Evolutionary conservation across 2,329 filamentous ascomycete species (phyloP), one percentile per base, ranked within the genome.

Genomic region (Ceratocystis albifundus): DNA sequence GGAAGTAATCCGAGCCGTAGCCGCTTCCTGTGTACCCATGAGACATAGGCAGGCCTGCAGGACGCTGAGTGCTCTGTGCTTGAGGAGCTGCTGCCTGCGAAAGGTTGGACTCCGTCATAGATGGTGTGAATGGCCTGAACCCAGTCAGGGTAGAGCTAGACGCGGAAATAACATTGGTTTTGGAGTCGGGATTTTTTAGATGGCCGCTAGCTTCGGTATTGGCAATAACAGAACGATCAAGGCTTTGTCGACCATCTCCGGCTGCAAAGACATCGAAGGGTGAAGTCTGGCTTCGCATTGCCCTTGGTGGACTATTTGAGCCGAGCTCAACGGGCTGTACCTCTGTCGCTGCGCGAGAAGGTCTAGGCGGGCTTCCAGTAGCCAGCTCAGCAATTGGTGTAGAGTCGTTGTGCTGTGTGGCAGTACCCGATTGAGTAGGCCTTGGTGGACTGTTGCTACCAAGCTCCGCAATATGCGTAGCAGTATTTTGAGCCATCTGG

Each of bases 201-300:
- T 22, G 41, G 25, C 46, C 45, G 32, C n/a, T 20, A 44, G 20
- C 30, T n/a, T 45, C 59, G 17, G 61, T 41, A 44, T 46, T 57
- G 17, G 65, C 61, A 20, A 22, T 32, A 17, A 61, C 61, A 3
- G 65, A 75, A 7, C 76, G 73, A 4, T 74, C 73, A 3, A 75
- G 74, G 65, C 73, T 75, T 20, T 72, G 71, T 10, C 74, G 73
- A 2, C 72, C 73, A 20, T 74, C 72, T 3, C 72, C 71, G 61
- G 73, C 72, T 48, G 73, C 75, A 2, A 73, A 70, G 28, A 73
- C 70, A 61, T 74, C 75, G 7, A 70, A 70, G 28, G 63, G 53
- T 6, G 63, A 62, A 2, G 66, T 65, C 62, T 68, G 64, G 59
- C 46, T 70, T 69, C 10, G 69, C 53, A 1, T 69, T 62, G 7